Percentiles rank a stretch among this genome's conserved stretches.
Evolutionary conservation across 2,329 filamentous ascomycete species (phyloP).

Genomic region (Curvularia sp.): DNA sequence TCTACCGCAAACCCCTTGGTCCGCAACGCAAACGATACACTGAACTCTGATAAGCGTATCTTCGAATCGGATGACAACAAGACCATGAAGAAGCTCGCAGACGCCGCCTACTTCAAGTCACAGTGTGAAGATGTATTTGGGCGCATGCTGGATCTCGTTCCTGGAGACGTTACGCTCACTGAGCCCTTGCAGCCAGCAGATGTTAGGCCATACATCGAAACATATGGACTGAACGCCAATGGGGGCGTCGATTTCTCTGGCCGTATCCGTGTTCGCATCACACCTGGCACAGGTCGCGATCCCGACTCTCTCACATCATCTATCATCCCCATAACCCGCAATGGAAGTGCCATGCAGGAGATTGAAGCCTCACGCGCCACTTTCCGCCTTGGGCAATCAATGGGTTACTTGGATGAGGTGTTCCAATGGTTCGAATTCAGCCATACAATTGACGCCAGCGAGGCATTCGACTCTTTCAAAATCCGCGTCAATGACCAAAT

Average conservation of each 20-base stretch:
- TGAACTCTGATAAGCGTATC: slow-evolving; percentile 45
- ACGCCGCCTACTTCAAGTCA: slow-evolving; percentile 26
- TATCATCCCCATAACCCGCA: slow-evolving; percentile 11
- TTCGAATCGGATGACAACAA: slow-evolving; percentile 41
- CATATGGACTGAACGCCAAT: slow-evolving; percentile 19
- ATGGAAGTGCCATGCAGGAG: not conserved
- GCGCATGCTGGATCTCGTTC: slow-evolving; percentile 33
- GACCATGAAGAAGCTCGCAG: slow-evolving; percentile 40
- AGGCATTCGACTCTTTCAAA: slow-evolving; percentile 12
- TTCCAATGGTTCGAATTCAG: slow-evolving; percentile 20
- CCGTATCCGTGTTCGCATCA: slow-evolving; percentile 26
- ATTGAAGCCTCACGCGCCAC: slow-evolving; percentile 6
- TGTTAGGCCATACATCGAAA: slow-evolving; percentile 28
- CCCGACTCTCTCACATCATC: slow-evolving; percentile 5
- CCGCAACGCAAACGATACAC: slow-evolving; percentile 34
- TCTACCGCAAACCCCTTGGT: slow-evolving; percentile 39
- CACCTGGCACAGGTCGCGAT: slow-evolving; percentile 15
- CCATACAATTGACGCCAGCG: slow-evolving; percentile 3
- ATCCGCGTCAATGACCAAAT: slow-evolving; percentile 12
- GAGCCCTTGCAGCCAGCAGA: slow-evolving; percentile 28
- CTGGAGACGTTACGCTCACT: slow-evolving; percentile 25
- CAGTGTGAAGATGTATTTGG: slow-evolving; percentile 29
- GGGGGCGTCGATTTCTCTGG: slow-evolving; percentile 24
- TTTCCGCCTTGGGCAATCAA: slow-evolving; percentile 4
- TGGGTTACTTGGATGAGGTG: slow-evolving; percentile 11